Base-by-base conservation (phyloP, 2,329 filamentous ascomycete genomes). In the Talaromyces amestolkiae region DNA sequence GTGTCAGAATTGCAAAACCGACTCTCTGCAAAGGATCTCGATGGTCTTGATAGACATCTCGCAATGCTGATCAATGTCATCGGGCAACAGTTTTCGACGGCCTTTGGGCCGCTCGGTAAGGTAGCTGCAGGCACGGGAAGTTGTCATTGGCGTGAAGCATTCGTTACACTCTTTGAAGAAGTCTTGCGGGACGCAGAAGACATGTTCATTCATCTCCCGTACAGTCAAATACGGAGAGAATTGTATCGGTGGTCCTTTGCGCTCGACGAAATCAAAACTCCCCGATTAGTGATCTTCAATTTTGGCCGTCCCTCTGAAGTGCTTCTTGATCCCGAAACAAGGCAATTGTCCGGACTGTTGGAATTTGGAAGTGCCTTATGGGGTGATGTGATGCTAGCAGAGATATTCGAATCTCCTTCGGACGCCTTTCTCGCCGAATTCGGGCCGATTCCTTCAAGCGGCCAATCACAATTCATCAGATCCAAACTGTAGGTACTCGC, bases 181-280 rank as follows among this genome's bases (percentile, higher is more conserved):
- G 75, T 82, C 9, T 75, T 88, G 27, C 83, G 84, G 17, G 85
- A 87, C 69, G 83, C 81, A 17, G 86, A 88, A 71, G 85, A 87
- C 65, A 83, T 84, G 73, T 81, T 86, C 13, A 80, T 88, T 69
- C 83, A 81, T 65, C 71, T 87, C 7, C 85, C 85, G 0, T 87
- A 87, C 69, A 79, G 82, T 10, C 80, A 81, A 62, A 82, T 87
- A 65, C 80, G 85, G 39, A 78, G 82, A 65, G 79, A 83, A 62
- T 66, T 85, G n/a, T 73, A 70, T 54, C 78, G 78, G 35, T 76
- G 84, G 41, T 76, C 78, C 1, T 71, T 77, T 10, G 74, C 75
- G 0, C 77, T 88, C 7, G 82, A 86, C 31, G 77, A 82, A 65
- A 79, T 87, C 22, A 82, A 75, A 1, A 75, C 82, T 62, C 81